Conservation (phyloP, 306 rosid genomes). For the Crataegus laevigata region DNA sequence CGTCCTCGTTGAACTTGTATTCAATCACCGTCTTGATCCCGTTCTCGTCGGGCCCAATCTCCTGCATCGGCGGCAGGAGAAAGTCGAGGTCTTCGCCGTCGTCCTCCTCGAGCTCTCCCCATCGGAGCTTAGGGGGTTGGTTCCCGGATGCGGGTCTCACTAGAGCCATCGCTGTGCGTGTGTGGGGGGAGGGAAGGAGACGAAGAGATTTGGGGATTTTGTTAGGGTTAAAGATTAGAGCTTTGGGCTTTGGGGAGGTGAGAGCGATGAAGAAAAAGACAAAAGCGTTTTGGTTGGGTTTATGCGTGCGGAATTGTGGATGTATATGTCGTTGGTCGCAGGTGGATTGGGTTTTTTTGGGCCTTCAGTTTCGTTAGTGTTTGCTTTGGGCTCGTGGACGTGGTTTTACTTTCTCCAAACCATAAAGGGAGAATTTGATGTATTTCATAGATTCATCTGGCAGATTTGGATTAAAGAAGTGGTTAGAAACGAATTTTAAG, state of each 20-base stretch:
- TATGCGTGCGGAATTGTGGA: not conserved
- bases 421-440: too few species aligned
- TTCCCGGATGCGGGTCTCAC: slow-evolving; percentile 10
- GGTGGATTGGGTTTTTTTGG: not conserved
- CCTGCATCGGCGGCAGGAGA: slow-evolving; percentile 66
- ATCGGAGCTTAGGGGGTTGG: slow-evolving; percentile 34
- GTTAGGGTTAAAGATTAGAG: not conserved
- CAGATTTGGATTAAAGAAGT: not conserved
- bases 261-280: not conserved
- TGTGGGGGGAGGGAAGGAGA: not conserved
- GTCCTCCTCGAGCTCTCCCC: slow-evolving; percentile 74
- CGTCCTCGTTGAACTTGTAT: slow-evolving; percentile 75
- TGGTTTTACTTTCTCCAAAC: too few species aligned
- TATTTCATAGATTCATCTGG: too few species aligned
- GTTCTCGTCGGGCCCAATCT: slow-evolving; percentile 77
- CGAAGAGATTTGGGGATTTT: not conserved
- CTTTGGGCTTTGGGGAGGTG: not conserved
- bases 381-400: not conserved
- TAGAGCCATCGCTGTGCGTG: not conserved
- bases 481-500: too few species aligned
- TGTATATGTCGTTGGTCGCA: not conserved
- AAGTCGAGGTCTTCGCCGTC: slow-evolving; percentile 83
- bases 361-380: not conserved
- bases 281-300: not conserved
- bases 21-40: slow-evolving; percentile 72